Conservation (phyloP, 345 rosid genomes). For the Hibiscus mutabilis region DNA sequence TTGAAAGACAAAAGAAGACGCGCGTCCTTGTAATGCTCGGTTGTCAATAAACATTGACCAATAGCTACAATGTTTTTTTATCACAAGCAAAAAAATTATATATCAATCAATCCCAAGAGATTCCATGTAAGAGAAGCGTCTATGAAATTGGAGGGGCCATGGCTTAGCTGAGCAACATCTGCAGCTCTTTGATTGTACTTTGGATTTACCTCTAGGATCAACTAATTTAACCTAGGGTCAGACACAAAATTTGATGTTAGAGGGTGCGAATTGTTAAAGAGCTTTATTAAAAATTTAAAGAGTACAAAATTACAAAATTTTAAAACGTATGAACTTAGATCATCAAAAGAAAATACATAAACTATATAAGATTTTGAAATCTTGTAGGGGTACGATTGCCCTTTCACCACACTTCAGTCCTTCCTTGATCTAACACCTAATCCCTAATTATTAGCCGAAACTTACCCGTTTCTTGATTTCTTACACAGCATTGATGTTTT, state of each 20-base stretch:
- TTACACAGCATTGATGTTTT: neutral
- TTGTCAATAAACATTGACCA: constrained; percentile 9
- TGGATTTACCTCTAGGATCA: constrained; percentile 19
- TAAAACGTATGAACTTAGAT: too few species aligned
- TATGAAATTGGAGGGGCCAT: neutral
- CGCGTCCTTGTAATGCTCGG: constrained; percentile 17
- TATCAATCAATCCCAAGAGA: constrained; percentile 19
- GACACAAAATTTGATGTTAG: too few species aligned
- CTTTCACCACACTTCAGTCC: too few species aligned
- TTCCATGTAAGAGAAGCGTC: neutral
- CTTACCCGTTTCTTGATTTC: neutral
- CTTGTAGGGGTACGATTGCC: too few species aligned
- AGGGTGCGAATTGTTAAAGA: too few species aligned
- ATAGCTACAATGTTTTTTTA: neutral
- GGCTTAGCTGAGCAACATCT: neutral
- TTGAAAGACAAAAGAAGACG: neutral
- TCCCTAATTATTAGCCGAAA: neutral
- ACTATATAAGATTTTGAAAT: too few species aligned
- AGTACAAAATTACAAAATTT: too few species aligned
- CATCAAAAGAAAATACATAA: too few species aligned
- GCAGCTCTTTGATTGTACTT: constrained; percentile 18
- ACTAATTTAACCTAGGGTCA: neutral
- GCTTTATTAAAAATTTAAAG: too few species aligned
- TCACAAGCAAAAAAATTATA: neutral
- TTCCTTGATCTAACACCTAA: neutral